These are phyloP conservation scores for Nakaseomyces delphensis DNA, from an alignment of 1,139 yeast genomes.

Conservation along the genomic window DNA sequence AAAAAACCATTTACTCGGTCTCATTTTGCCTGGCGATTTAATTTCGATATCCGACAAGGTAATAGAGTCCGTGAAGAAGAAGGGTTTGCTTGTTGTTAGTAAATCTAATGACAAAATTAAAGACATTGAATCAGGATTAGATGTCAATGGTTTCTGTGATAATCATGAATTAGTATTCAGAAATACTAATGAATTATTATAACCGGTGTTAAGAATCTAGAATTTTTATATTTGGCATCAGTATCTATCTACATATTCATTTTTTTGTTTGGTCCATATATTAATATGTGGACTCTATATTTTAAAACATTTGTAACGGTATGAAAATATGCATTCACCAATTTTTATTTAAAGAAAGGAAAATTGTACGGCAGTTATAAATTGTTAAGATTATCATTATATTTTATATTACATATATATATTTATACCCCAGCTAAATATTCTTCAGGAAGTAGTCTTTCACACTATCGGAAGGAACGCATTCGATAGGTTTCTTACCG, in stretches of 20 bases:
- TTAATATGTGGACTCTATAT: no score
- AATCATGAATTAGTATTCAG: constrained; percentile 61
- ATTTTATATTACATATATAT: constrained; percentile 28
- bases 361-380: no score
- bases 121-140: constrained; percentile 29
- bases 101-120: constrained; percentile 25
- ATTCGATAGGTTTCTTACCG: constrained; percentile 51
- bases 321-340: no score
- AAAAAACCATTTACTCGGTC: constrained; percentile 73
- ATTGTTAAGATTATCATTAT: background rate
- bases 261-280: no score
- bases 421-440: no score
- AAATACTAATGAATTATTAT: constrained; percentile 49
- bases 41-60: constrained; percentile 67
- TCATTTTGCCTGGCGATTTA: constrained; percentile 65
- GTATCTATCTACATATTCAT: no score
- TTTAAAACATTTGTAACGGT: background rate
- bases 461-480: constrained; percentile 55
- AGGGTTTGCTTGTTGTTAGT: constrained; percentile 75
- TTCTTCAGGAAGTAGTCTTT: constrained; percentile 34
- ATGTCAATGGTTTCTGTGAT: constrained; percentile 67
- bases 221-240: no score
- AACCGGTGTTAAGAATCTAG: background rate
- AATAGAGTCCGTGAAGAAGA: constrained; percentile 63
- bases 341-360: no score